phyloP scores from a whole-genome alignment of 371 early-diverging fungal species.

The Dichotomocladium elegans region DNA sequence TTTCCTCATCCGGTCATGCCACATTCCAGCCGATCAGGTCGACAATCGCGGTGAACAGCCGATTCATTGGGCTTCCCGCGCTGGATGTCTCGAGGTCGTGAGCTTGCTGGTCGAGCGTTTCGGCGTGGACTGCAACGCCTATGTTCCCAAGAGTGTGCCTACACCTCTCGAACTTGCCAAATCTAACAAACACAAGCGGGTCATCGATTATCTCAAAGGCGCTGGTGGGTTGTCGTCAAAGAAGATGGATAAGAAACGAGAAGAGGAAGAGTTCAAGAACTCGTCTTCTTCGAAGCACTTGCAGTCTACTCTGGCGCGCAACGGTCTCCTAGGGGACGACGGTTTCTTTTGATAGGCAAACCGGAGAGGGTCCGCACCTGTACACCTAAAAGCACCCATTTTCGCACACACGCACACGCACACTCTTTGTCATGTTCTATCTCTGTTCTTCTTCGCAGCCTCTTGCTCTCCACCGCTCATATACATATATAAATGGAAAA shows the following conservation, averaged over 20 bases:
- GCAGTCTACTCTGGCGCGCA: slow-evolving; percentile 31
- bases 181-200: slow-evolving; percentile 30
- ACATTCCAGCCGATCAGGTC: slow-evolving; percentile 22
- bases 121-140: slow-evolving; percentile 36
- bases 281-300: slow-evolving; percentile 26
- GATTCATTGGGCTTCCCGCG: slow-evolving; percentile 41
- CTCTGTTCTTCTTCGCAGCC: no score
- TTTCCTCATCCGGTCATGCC: slow-evolving; percentile 27
- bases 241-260: slow-evolving; percentile 41
- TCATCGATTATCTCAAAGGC: slow-evolving; percentile 41
- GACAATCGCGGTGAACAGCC: slow-evolving; percentile 37
- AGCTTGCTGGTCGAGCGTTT: slow-evolving; percentile 37
- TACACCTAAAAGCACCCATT: no score
- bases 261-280: slow-evolving; percentile 29
- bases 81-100: slow-evolving; percentile 39
- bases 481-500: no score
- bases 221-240: slow-evolving; percentile 34
- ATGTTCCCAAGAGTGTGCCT: slow-evolving; percentile 30
- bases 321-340: slow-evolving; percentile 18
- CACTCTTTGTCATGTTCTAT: no score
- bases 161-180: slow-evolving; percentile 44
- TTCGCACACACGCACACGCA: no score
- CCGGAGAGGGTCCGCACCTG: no score
- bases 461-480: no score
- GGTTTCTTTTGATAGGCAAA: no score